phyloP scores from a whole-genome alignment of 306 rosid species.

The Quercus engelmannii region DNA sequence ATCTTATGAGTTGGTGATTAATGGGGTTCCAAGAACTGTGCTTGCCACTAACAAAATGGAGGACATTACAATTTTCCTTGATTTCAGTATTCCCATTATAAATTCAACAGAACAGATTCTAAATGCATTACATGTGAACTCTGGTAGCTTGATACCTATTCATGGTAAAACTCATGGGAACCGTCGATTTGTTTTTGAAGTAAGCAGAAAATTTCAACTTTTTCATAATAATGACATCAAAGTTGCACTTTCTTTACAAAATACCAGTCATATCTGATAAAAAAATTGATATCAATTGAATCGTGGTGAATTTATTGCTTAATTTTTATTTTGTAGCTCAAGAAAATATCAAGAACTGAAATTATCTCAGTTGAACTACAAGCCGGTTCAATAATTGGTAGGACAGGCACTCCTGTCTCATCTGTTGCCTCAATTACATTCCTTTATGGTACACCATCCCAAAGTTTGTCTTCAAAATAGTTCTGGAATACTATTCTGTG shows the following conservation, averaged over 20 bases:
- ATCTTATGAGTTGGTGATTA: slow-evolving; percentile 49
- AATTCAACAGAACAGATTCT: slow-evolving; percentile 56
- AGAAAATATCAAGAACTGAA: slow-evolving; percentile 38
- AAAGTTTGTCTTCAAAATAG: not conserved
- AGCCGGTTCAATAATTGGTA: slow-evolving; percentile 37
- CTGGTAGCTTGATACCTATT: slow-evolving; percentile 35
- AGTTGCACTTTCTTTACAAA: no score
- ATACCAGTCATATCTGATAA: no score
- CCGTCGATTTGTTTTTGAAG: slow-evolving; percentile 48
- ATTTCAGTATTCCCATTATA: slow-evolving; percentile 49
- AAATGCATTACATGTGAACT: slow-evolving; percentile 43
- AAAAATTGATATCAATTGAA: not conserved
- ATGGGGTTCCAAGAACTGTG: slow-evolving; percentile 60
- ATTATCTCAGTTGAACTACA: slow-evolving; percentile 41
- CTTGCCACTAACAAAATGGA: slow-evolving; percentile 53
- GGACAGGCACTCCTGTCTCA: slow-evolving; percentile 56
- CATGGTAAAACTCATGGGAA: slow-evolving; percentile 30
- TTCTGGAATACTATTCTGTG: not conserved
- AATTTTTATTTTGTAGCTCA: slow-evolving; percentile 39
- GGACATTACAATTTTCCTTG: slow-evolving; percentile 51
- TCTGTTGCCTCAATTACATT: slow-evolving; percentile 47
- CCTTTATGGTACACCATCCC: slow-evolving; percentile 48
- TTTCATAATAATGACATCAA: no score
- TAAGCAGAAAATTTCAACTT: slow-evolving; percentile 23
- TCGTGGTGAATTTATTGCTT: not conserved